These are phyloP conservation scores for Suillus hirtellus DNA, from an alignment of 768 basidiomycete genomes.

Conservation along the genomic window DNA sequence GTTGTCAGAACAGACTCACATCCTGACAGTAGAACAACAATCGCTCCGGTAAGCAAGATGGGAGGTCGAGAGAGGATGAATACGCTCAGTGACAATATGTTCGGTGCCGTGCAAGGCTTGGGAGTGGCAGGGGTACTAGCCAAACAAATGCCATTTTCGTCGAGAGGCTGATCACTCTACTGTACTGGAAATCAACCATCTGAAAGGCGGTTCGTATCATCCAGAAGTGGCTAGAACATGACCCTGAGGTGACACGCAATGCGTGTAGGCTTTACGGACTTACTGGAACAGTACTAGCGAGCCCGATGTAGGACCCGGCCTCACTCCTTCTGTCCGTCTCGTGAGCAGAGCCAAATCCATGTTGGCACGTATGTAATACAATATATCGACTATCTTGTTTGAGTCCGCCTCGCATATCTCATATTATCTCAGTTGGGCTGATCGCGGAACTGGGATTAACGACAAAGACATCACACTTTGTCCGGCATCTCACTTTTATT, in stretches of 20 bases:
- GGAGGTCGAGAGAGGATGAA: no score
- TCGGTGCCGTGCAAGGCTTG: not conserved
- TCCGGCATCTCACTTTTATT: conserved; percentile 10
- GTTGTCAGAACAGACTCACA: not conserved
- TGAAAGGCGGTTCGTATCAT: no score
- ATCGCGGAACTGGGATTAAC: not conserved
- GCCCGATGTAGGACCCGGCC: not conserved
- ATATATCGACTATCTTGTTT: not conserved
- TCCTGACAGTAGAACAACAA: not conserved
- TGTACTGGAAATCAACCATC: no score
- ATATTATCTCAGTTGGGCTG: not conserved
- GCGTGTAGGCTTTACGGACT: not conserved
- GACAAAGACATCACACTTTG: conserved; percentile 5
- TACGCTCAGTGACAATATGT: no score
- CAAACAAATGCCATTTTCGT: not conserved
- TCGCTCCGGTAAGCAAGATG: not conserved
- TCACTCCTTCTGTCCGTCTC: not conserved
- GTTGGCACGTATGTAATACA: not conserved
- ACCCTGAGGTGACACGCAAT: no score
- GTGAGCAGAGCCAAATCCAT: not conserved
- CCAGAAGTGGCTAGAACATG: no score
- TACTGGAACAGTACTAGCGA: not conserved
- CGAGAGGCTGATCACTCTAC: not conserved
- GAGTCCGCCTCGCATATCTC: not conserved
- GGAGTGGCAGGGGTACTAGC: not conserved